Conservation (phyloP, 257 asterid species). For the Euphrasia confusa region DNA sequence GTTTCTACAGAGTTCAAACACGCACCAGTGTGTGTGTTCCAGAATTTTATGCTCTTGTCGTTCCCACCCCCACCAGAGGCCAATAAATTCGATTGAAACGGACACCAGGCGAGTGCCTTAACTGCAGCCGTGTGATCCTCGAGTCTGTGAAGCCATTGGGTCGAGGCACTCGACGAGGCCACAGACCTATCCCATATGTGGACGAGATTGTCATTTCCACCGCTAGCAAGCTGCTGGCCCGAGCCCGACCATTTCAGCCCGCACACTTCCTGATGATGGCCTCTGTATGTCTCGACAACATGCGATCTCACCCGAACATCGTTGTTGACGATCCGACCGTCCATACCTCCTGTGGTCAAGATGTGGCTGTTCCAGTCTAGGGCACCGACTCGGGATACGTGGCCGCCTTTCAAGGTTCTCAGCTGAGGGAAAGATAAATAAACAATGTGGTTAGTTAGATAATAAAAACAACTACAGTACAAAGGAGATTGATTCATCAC, state of each 20-base stretch:
- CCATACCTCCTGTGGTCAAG: constrained; percentile 95
- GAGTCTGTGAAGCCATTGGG: constrained; percentile 82
- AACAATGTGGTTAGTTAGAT: not conserved
- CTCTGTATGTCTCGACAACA: constrained; percentile 65
- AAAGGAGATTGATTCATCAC: not conserved
- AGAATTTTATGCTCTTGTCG: constrained; percentile 72
- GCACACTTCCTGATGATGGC: constrained; percentile 92
- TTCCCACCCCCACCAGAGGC: constrained; percentile 94
- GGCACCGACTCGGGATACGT: constrained; percentile 64
- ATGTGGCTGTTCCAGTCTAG: constrained; percentile 91
- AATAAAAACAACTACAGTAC: not conserved
- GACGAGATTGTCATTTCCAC: constrained; percentile 88
- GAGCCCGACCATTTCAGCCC: constrained; percentile 94
- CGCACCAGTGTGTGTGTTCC: constrained; percentile 95
- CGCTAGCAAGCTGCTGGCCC: constrained; percentile 89
- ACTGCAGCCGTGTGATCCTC: constrained; percentile 94
- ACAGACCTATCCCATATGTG: constrained; percentile 86
- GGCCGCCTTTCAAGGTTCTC: constrained; percentile 81
- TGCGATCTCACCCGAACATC: constrained; percentile 72
- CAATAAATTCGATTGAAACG: constrained; percentile 76
- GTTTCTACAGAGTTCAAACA: constrained; percentile 91
- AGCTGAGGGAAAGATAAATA: constrained; percentile 42
- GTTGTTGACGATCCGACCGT: constrained; percentile 69
- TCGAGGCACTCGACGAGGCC: constrained; percentile 58
- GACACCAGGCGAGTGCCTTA: constrained; percentile 98